These are phyloP conservation scores for Dysphania ambrosioides DNA, from an alignment of 148 eudicot species.

Conservation along the genomic window DNA sequence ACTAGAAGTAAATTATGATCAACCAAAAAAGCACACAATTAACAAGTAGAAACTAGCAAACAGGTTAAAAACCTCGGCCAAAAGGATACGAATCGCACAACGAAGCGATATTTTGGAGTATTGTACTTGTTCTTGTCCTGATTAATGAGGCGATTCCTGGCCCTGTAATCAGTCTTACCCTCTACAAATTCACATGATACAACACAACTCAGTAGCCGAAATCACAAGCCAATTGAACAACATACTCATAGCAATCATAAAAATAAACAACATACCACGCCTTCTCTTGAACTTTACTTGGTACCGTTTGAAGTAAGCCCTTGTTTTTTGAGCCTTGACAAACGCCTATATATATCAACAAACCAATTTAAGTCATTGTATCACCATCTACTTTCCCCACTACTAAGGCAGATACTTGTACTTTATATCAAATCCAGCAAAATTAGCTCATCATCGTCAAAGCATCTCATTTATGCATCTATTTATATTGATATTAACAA, in stretches of 20 bases:
- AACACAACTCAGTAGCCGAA: not conserved
- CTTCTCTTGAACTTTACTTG: constrained; percentile 79
- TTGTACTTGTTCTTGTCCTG: constrained; percentile 87
- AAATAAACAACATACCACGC: constrained; percentile 33
- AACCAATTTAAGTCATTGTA: not conserved
- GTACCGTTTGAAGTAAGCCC: constrained; percentile 62
- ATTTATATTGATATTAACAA: not conserved
- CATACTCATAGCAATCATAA: not conserved
- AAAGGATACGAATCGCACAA: constrained; percentile 74
- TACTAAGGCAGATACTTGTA: not conserved
- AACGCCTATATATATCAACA: constrained; percentile 35
- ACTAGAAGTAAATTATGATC: not conserved
- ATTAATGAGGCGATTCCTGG: constrained; percentile 64
- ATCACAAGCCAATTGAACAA: not conserved
- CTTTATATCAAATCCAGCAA: not conserved
- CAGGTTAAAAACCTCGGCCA: not conserved
- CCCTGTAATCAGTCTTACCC: constrained; percentile 63
- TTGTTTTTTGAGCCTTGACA: constrained; percentile 56
- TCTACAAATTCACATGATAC: constrained; percentile 21
- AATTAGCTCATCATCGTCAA: not conserved
- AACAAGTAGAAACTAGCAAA: not conserved
- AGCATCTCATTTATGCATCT: too few species aligned
- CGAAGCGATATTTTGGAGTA: constrained; percentile 70
- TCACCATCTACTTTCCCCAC: not conserved
- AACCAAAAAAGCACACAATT: not conserved